Conservation (phyloP, 768 basidiomycete species). For the Leucosporidium creatinivorum region DNA sequence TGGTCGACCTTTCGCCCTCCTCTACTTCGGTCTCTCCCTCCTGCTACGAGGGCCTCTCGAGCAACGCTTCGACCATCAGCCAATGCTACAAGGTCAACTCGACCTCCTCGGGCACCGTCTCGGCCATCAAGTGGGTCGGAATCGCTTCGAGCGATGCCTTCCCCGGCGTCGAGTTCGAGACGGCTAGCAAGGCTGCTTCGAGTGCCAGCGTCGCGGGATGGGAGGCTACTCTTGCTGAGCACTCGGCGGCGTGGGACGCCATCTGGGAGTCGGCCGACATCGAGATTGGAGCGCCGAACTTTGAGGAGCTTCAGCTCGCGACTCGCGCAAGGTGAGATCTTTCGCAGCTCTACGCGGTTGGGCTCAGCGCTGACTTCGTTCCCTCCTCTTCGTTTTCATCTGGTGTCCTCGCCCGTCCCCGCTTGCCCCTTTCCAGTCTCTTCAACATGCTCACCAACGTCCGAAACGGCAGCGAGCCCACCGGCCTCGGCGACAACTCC, state of each 20-base stretch:
- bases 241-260: too few species aligned
- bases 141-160: slow-evolving; percentile 29
- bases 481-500: slow-evolving; percentile 25
- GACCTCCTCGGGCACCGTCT: background rate
- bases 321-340: slow-evolving; percentile 11
- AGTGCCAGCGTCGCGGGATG: too few species aligned
- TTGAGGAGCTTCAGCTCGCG: slow-evolving; percentile 21
- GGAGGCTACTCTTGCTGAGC: too few species aligned
- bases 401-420: too few species aligned
- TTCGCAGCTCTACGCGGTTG: too few species aligned
- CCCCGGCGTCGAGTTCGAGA: slow-evolving; percentile 11
- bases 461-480: slow-evolving; percentile 18
- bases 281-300: too few species aligned
- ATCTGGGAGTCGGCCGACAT: too few species aligned
- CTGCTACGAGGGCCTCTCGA: slow-evolving; percentile 3
- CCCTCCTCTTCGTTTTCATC: too few species aligned
- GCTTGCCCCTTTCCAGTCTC: slow-evolving; percentile 1
- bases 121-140: slow-evolving; percentile 28
- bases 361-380: too few species aligned
- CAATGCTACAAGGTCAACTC: slow-evolving; percentile 22
- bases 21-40: background rate
- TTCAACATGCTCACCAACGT: slow-evolving; percentile 29
- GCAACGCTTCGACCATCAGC: slow-evolving; percentile 17
- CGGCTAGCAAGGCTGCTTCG: background rate
- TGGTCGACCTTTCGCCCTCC: slow-evolving; percentile 1